phyloP scores from a whole-genome alignment of 1,284 basidiomycete genomes.

The Testicularia cyperi region DNA sequence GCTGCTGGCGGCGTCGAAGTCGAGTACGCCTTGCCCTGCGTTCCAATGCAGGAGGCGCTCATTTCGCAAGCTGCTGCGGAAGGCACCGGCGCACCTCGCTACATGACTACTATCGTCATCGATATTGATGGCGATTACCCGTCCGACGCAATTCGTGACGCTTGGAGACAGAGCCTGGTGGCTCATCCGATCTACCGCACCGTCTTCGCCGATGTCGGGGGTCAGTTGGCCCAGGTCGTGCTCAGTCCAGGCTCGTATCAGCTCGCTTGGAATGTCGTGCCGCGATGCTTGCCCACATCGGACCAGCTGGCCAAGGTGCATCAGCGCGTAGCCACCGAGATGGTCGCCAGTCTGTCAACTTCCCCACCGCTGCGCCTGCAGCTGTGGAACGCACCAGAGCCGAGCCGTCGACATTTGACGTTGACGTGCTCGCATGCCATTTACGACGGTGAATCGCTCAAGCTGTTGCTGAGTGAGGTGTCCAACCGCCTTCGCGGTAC shows the following conservation, averaged over 20 bases:
- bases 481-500: slow-evolving; percentile 7
- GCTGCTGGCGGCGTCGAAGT: slow-evolving; percentile 1
- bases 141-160: slow-evolving; percentile 7
- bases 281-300: neutral
- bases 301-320: slow-evolving; percentile 9
- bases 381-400: slow-evolving; percentile 12
- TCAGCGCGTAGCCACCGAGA: slow-evolving; percentile 15
- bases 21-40: slow-evolving; percentile 30
- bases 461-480: slow-evolving; percentile 28
- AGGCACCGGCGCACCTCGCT: slow-evolving; percentile 22
- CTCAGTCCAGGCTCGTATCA: slow-evolving; percentile 4
- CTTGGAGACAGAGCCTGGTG: slow-evolving; percentile 23
- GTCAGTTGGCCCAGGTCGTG: slow-evolving; percentile 29
- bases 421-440: slow-evolving; percentile 49
- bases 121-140: slow-evolving; percentile 1
- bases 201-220: slow-evolving; percentile 35
- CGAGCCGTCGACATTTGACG: slow-evolving; percentile 3
- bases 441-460: slow-evolving; percentile 53
- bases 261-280: slow-evolving; percentile 5
- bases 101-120: slow-evolving; percentile 41
- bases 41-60: slow-evolving; percentile 50
- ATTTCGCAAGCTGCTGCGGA: slow-evolving; percentile 33
- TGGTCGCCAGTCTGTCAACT: slow-evolving; percentile 10
- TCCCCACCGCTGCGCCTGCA: slow-evolving; percentile 40
- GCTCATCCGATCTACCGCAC: slow-evolving; percentile 47